Percentiles rank a stretch among this genome's conserved stretches.
Evolutionary conservation across 352 stramenopile species (phyloP).

Genomic region (Phytophthora tentaculata): DNA sequence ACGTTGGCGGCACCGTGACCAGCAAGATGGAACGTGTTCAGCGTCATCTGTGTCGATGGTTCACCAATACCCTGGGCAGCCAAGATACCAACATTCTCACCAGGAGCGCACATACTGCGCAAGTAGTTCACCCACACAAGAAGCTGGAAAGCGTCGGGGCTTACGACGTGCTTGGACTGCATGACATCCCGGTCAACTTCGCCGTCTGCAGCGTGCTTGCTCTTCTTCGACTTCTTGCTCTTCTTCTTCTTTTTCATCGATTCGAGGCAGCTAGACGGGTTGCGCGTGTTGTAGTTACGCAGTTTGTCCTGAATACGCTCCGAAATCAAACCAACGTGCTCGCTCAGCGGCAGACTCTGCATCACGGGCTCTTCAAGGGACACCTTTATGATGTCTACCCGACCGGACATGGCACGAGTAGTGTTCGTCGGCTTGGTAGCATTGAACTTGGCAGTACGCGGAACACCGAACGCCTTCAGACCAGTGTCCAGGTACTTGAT

Average conservation of each 20-base stretch:
- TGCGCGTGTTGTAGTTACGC: constrained; percentile 76
- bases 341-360: constrained; percentile 83
- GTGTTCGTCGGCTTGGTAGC: constrained; percentile 63
- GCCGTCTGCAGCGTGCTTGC: constrained; percentile 38
- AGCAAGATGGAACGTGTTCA: constrained; percentile 99
- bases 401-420: constrained; percentile 79
- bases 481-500: constrained; percentile 89
- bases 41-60: constrained; percentile 99
- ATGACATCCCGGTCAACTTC: constrained; percentile 77
- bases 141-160: constrained; percentile 87
- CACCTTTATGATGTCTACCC: constrained; percentile 83
- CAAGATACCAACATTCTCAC: constrained; percentile 98
- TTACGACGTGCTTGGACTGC: constrained; percentile 79
- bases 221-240: constrained; percentile 84
- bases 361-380: constrained; percentile 84
- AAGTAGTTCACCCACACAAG: constrained; percentile 99
- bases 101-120: constrained; percentile 95
- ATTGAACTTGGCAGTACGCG: constrained; percentile 83
- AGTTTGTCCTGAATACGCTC: constrained; percentile 89
- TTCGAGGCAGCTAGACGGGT: constrained; percentile 76
- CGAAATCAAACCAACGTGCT: constrained; percentile 88
- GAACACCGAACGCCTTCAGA: constrained; percentile 78
- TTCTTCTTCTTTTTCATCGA: constrained; percentile 61
- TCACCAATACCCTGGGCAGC: constrained; percentile 99
- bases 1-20: constrained; percentile 99